These are phyloP conservation scores for Cynara cardunculus DNA, from an alignment of 129 eudicot genomes.

Conservation along the genomic window DNA sequence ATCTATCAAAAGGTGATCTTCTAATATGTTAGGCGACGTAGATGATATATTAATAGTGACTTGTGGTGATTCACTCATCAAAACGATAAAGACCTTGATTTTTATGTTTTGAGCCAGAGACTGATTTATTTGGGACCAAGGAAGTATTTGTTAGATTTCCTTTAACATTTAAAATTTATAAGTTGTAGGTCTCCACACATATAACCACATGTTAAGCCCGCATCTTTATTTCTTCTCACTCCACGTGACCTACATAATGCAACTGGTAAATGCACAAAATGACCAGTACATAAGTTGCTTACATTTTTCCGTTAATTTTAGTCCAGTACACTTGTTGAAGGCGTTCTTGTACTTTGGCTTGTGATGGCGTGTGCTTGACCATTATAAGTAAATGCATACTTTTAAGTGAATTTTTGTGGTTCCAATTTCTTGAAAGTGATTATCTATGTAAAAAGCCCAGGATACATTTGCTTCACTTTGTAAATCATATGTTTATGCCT, in stretches of 20 bases:
- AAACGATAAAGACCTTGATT: not conserved
- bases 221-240: not conserved
- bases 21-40: not conserved
- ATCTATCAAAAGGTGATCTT: not conserved
- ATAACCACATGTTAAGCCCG: not conserved
- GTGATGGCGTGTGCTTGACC: not conserved
- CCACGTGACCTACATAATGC: not conserved
- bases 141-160: not conserved
- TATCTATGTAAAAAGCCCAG: not conserved
- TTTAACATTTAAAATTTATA: not conserved
- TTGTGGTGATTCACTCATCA: not conserved
- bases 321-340: not conserved
- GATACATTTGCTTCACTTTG: not conserved
- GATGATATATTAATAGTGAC: not conserved
- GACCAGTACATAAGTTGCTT: not conserved
- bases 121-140: not conserved
- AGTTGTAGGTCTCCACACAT: not conserved
- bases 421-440: constrained; percentile 5
- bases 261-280: constrained; percentile 2
- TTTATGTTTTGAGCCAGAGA: not conserved
- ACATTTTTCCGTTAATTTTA: not conserved
- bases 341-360: not conserved
- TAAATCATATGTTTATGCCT: constrained; percentile 12
- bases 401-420: not conserved
- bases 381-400: not conserved